Conservation (phyloP, 2,329 filamentous ascomycete genomes). For the Colletotrichum sp. region DNA sequence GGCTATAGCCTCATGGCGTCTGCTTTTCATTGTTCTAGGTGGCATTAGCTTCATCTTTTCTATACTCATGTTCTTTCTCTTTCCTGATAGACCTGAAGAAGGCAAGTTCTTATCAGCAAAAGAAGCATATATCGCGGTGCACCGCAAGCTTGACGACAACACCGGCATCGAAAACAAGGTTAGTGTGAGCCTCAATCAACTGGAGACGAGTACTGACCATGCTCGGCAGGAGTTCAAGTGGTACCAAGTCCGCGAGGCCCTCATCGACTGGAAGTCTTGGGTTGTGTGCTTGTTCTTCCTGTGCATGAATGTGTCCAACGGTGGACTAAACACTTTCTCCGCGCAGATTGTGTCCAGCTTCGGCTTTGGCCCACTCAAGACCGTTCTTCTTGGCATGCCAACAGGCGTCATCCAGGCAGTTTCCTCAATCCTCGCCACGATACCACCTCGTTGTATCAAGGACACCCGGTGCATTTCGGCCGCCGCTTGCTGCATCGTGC, state of each 20-base stretch:
- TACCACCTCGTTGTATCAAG: constrained; percentile 16
- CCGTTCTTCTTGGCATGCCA: constrained; percentile 24
- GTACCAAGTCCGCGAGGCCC: constrained; percentile 35
- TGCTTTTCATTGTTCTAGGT: constrained; percentile 42
- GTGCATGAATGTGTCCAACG: constrained; percentile 30
- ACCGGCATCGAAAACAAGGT: constrained; percentile 37
- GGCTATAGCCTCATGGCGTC: constrained; percentile 11
- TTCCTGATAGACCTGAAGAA: constrained; percentile 28
- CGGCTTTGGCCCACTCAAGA: constrained; percentile 53
- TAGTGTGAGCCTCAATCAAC: not conserved
- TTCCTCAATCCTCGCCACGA: not conserved
- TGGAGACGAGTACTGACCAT: not conserved
- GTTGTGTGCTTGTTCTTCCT: constrained; percentile 31
- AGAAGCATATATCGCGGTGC: constrained; percentile 27
- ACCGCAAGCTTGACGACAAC: constrained; percentile 36
- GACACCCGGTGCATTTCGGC: constrained; percentile 15
- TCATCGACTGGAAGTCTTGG: constrained; percentile 36
- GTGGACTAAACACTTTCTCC: constrained; percentile 43
- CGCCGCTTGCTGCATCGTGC: constrained; percentile 17
- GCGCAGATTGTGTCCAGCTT: constrained; percentile 58
- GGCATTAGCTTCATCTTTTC: constrained; percentile 35
- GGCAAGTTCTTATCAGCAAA: not conserved
- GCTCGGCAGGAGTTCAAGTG: constrained; percentile 25
- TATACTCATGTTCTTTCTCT: constrained; percentile 20
- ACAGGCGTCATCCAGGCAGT: not conserved